Evolutionary conservation across 75 land plant species (phyloP).

Genomic region (Selaginella tamariscina): DNA sequence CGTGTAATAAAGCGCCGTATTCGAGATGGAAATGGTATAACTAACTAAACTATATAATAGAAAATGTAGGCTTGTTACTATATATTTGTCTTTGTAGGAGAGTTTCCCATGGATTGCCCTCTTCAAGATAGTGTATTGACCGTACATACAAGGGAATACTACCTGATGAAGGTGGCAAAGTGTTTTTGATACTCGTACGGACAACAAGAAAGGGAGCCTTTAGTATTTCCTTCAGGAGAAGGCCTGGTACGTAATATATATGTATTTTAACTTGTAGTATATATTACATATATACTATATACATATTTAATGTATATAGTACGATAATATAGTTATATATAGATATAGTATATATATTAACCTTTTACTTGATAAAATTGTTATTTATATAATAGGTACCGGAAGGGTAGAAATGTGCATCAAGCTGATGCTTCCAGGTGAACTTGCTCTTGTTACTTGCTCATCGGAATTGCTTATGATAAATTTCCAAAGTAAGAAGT

Average conservation of each 20-base stretch:
- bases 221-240: conserved; percentile 86
- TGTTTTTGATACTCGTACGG: conserved; percentile 70
- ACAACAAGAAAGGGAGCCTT: conserved; percentile 61
- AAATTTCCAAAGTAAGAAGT: conserved; percentile 55
- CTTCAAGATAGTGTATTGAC: conserved; percentile 76
- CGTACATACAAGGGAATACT: conserved; percentile 52
- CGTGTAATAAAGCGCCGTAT: conserved; percentile 81
- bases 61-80: background rate
- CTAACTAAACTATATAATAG: background rate
- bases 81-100: conserved; percentile 39
- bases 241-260: conserved; percentile 47
- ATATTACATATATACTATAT: background rate
- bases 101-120: conserved; percentile 98
- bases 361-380: background rate
- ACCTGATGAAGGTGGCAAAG: conserved; percentile 59
- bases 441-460: conserved; percentile 64
- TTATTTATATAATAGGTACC: conserved; percentile 46
- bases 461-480: conserved; percentile 91
- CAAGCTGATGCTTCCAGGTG: conserved; percentile 89
- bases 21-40: conserved; percentile 78
- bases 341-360: background rate
- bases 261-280: background rate
- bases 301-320: background rate
- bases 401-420: conserved; percentile 93
- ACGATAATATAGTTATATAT: background rate